Conservation (phyloP, 2,329 filamentous ascomycete genomes). For the Fusarium temperatum region DNA sequence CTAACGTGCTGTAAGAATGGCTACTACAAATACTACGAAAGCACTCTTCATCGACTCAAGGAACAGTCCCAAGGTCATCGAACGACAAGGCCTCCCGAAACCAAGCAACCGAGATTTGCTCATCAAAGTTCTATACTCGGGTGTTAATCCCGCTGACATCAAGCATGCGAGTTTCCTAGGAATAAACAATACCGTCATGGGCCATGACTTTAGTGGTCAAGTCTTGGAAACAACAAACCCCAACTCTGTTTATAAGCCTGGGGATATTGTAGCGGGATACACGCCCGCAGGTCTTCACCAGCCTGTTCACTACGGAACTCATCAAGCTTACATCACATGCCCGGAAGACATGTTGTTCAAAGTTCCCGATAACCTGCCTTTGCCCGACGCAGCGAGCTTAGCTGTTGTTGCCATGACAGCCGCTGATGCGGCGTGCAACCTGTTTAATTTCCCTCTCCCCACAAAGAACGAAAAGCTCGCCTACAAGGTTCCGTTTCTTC, state of each 20-base stretch:
- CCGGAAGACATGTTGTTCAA: neutral
- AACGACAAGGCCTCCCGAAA: neutral
- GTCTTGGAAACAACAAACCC: neutral
- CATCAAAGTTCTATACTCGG: neutral
- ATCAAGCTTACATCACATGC: neutral
- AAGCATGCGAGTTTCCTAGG: neutral
- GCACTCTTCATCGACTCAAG: neutral
- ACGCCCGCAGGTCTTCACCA: neutral
- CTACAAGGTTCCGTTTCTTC: fast-evolving
- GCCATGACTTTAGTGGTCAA: neutral
- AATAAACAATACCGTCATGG: neutral
- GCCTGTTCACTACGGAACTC: neutral
- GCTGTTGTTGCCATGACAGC: neutral
- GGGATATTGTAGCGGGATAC: neutral
- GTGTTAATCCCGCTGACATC: neutral
- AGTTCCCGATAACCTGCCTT: neutral
- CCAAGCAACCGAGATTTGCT: neutral
- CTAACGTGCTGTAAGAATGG: neutral
- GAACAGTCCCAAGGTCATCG: neutral
- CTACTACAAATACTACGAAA: neutral
- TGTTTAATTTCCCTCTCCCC: neutral
- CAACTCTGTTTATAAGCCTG: neutral
- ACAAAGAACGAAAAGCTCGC: fast-evolving
- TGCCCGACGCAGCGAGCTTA: neutral
- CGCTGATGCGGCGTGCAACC: neutral